phyloP scores from a whole-genome alignment of 768 basidiomycete genomes.

The Lentinula aciculospora region DNA sequence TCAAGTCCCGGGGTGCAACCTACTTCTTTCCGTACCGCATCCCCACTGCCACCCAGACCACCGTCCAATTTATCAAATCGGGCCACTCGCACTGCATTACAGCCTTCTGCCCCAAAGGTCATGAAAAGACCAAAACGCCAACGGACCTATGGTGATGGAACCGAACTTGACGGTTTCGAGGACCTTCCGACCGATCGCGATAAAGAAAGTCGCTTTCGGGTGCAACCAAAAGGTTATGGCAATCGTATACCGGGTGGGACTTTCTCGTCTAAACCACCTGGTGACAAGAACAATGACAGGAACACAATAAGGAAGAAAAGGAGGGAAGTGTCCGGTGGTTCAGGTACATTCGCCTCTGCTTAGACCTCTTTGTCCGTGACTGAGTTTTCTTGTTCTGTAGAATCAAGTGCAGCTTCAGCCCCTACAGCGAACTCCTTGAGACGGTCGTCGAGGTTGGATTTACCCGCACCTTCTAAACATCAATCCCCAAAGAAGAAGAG shows the following conservation, averaged over 20 bases:
- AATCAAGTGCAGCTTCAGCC: slow-evolving; percentile 22
- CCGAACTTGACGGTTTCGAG: slow-evolving; percentile 83
- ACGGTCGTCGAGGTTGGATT: slow-evolving; percentile 53
- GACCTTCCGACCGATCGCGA: slow-evolving; percentile 85
- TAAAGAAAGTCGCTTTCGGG: slow-evolving; percentile 68
- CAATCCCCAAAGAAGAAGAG: slow-evolving; percentile 51
- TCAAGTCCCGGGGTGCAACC: slow-evolving; percentile 27
- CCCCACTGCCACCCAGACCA: slow-evolving; percentile 56
- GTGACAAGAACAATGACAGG: slow-evolving; percentile 29
- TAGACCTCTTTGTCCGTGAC: slow-evolving; percentile 3
- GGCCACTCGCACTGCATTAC: slow-evolving; percentile 26
- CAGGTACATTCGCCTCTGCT: slow-evolving; percentile 30
- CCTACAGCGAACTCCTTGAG: slow-evolving; percentile 50
- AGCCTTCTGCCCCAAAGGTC: slow-evolving; percentile 50
- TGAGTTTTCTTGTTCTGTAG: slow-evolving; percentile 5
- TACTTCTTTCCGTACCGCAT: slow-evolving; percentile 41
- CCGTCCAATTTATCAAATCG: slow-evolving; percentile 49
- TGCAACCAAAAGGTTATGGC: slow-evolving; percentile 65
- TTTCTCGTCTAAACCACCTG: slow-evolving; percentile 35
- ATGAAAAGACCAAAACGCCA: slow-evolving; percentile 74
- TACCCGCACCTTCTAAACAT: slow-evolving; percentile 28
- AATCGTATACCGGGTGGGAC: slow-evolving; percentile 57
- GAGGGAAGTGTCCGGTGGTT: slow-evolving; percentile 36
- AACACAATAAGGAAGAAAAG: slow-evolving; percentile 55
- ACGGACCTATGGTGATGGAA: slow-evolving; percentile 79